Base-by-base conservation (phyloP, 805 yeast species). In the Starmera pachycereana region DNA sequence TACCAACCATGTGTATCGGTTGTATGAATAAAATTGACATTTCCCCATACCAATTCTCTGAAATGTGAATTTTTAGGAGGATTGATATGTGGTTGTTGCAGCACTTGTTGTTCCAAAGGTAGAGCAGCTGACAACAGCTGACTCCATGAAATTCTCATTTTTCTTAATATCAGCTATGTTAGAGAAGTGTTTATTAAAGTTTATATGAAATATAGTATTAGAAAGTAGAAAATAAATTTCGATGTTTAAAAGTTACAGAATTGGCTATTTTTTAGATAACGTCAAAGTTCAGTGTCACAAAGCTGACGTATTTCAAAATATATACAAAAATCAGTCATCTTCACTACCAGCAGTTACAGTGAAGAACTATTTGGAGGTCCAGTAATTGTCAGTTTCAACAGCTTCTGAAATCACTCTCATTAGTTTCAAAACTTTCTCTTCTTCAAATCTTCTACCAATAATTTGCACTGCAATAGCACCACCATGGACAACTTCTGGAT, bases 1-100 rank as follows among this genome's bases (percentile, higher is more conserved):
- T 82, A 75, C 98, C 98, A 92, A 1, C 92, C 97, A 58, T 92
- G 98, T 2, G 97, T 90, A 53, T 92, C 98, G 1, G 98, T 92
- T 1, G 97, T 89, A 53, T 90, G 97, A 22, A 90, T 52, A 50
- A 92, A 85, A 62, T 92, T 90, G 36, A 92, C 42, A 41, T 79
- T 74, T 0, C 89, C 88, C 72, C 88, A 69, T 10, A 59, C 53
- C 28, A 88, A 52, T n/a, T 73, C 72, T 38, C 92, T 61, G 32
- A 73, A 53, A 6, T 53, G 47, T 11, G 68, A 69, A 34, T 60
- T 42, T 32, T 53, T 58, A 12, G 59, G 59, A 2, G 57, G 54
- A 2, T 40, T 25, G 4, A 53, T 46, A 35, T 53, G 56, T 11
- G 59, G 59, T 19, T 54, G 59, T 31, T 54, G 57, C 4, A 39